Evolutionary conservation across 495 filamentous ascomycete species (phyloP), one percentile per base, ranked within the genome.

Genomic region (Choiromyces venosus): DNA sequence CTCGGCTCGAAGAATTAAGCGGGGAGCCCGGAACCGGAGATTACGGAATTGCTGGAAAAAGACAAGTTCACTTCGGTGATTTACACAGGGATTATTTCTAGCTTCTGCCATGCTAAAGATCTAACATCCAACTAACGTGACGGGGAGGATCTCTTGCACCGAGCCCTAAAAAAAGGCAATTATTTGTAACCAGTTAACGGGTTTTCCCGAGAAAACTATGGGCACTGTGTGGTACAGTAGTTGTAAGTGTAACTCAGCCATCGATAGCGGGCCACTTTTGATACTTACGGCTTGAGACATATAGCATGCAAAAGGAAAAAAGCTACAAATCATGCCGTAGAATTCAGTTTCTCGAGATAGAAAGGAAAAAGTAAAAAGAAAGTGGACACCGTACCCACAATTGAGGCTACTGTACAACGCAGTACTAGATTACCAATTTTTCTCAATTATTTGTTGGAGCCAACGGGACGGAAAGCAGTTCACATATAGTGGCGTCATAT

Each of bases 71-170:
- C 52, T 61, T 61, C 25, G 10, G 52, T 33, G 52, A 61, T 61
- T 61, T 61, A n/a, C 52, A 33, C 52, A 61, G 52, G 52, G 52
- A 61, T 61, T 18, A 25, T 61, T 61, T 61, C 52, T 61, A 29
- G 52, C 25, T 61, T 61, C 25, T 33, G 25, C 29, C 52, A 33
- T 29, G 52, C 25, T n/a, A 61, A 61, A 61, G 52, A 61, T 61
- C 52, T 29, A 14, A 61, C 52, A 61, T 61, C 52, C 9, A 29
- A 61, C 25, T 10, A 61, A 14, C 25, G 52, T 25, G 5, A 61
- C n/a, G 10, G 52, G 52, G 52, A 18, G 52, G 25, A 61, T 16
- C 52, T 3, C 16, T 33, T 33, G 52, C 52, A 61, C 52, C 52
- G 52, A 29, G 52, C 52, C 10, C 52, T 10, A 61, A n/a, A 3